phyloP scores from a whole-genome alignment of 2,329 filamentous ascomycete genomes.

The Penicillium sp. region DNA sequence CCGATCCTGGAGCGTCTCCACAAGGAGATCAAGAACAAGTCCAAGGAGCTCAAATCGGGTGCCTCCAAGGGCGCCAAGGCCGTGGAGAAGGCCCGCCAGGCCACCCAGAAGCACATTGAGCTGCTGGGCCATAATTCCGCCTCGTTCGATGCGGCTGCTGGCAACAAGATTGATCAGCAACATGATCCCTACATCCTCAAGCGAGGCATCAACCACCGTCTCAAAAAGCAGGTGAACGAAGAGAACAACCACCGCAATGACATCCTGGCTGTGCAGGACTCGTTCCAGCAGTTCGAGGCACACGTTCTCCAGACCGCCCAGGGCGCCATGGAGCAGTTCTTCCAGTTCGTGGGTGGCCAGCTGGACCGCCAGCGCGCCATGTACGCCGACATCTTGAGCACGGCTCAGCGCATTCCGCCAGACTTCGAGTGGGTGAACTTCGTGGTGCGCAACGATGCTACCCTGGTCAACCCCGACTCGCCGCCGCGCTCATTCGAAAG shows the following conservation, averaged over 20 bases:
- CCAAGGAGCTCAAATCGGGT: constrained; percentile 80
- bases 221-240: constrained; percentile 87
- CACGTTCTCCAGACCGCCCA: constrained; percentile 83
- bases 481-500: constrained; percentile 70
- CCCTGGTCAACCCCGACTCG: constrained; percentile 74
- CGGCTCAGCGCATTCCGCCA: constrained; percentile 70
- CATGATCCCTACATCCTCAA: constrained; percentile 89
- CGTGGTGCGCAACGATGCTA: constrained; percentile 64
- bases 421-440: constrained; percentile 95
- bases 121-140: constrained; percentile 84
- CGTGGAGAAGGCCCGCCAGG: constrained; percentile 81
- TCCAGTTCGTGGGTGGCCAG: constrained; percentile 75
- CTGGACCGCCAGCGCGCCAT: constrained; percentile 76
- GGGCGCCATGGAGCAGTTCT: constrained; percentile 77
- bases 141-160: constrained; percentile 67
- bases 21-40: constrained; percentile 94
- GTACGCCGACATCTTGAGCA: constrained; percentile 78
- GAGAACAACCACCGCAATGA: constrained; percentile 97
- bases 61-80: constrained; percentile 83
- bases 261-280: constrained; percentile 84
- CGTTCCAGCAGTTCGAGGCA: constrained; percentile 81
- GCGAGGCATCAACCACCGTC: constrained; percentile 75
- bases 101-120: constrained; percentile 94
- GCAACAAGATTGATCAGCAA: constrained; percentile 65
- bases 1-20: constrained; percentile 88